Base-by-base conservation (phyloP, 805 yeast species). In the Candida stauntonica region DNA sequence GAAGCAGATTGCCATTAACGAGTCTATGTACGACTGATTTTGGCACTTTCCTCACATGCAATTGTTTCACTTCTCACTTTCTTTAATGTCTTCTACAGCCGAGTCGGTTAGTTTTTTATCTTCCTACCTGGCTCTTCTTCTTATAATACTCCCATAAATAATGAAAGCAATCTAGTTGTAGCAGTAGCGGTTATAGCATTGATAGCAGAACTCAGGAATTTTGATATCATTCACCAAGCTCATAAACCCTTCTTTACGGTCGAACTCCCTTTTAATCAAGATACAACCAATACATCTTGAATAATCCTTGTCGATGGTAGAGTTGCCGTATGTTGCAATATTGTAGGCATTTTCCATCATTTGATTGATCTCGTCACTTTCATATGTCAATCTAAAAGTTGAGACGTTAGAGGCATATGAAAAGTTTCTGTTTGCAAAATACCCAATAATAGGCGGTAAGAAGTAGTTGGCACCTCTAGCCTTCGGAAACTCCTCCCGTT, bases 231-330 rank as follows among this genome's bases (percentile, higher is more conserved):
- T 45, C 19, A 41, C 21, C 30, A 47, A 33, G 26, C 57, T 50
- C 35, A 51, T 26, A 0, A 47, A 45, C 28, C 55, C 45, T 26
- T 36, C 36, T 17, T 55, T 52, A n/a, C 69, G 55, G 44, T 76
- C 81, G 38, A 71, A 66, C 27, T 65, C 63, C 42, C 84, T 58
- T 41, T 77, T 77, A 26, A 77, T 47, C 16, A 77, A 55, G 1
- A 81, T 71, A 57, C 87, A 80, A 1, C 74, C 77, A 7, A 79
- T 45, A 48, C 87, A 80, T 7, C 59, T 57, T 4, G 67, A 52
- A 51, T 61, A 77, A 30, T 58, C 49, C 1, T 49, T 33, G 36
- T 60, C 62, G 3, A 36, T 18, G 0, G 69, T 56, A 3, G 72
- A 68, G 42, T 75, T 71, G 11, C 56, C 61, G 35, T 52, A 55